Evolutionary conservation across 225 moss, liverwort and hornwort species (phyloP), one percentile per base, ranked within the genome.

Genomic region (Pseudisothecium myosuroides): DNA sequence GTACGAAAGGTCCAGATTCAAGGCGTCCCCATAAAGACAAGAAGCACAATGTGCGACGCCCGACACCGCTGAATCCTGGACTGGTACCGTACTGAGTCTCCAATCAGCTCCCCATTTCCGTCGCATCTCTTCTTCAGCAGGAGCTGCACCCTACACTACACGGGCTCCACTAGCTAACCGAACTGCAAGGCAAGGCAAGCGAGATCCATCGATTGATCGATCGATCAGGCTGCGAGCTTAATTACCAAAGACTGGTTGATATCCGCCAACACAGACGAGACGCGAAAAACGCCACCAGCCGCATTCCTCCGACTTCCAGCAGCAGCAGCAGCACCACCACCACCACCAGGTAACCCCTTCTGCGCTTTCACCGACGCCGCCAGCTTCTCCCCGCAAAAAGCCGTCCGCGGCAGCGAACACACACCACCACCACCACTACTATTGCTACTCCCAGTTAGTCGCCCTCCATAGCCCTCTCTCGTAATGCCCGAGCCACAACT

Each of bases 241-340:
- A n/a, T n/a, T n/a, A 94, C 93, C 77, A 60, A 81, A 32, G 93
- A 78, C 77, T 93, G 93, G 85, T 90, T 89, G 80, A 92, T 62
- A 54, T 94, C 94, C 55, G 92, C 89, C 73, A 94, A 88, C 60
- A 94, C 91, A 16, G 93, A 86, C 61, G 92, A 88, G n/a, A 94
- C 91, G 69, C 77, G 72, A 55, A 90, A 84, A 10, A 81, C 55
- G 17, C 79, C 74, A 50, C 69, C 77, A 54, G 77, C 47, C 12
- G 59, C 84, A 54, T n/a, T 29, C 32, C 65, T 50, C 29, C 49
- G 77, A 31, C 85, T 81, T 12, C 80, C 82, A 31, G 63, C 66
- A 76, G 37, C 65, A 32, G 69, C 63, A 65, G 7, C 45, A 45
- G 7, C 45, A 45, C 45, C 45, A 45, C 45, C 45, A 45, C 45